Evolutionary conservation across 2,329 filamentous ascomycete genomes (phyloP).

Genomic region (Talaromyces islandicus): DNA sequence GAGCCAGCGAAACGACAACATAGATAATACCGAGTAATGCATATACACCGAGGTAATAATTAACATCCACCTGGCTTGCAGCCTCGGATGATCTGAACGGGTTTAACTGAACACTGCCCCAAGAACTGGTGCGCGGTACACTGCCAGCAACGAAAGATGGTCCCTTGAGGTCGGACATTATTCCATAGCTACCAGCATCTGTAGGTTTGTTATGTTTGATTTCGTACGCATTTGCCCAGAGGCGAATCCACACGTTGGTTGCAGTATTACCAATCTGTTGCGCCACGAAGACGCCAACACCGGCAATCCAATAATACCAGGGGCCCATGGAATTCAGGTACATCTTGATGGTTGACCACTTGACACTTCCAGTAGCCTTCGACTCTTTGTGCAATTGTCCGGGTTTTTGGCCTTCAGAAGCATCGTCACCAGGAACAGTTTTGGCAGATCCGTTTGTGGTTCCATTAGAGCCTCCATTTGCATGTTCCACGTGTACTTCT

Average conservation of each 20-base stretch:
- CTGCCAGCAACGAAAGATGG: constrained; percentile 32
- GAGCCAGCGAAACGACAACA: constrained; percentile 71
- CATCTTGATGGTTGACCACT: constrained; percentile 76
- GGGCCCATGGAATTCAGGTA: constrained; percentile 90
- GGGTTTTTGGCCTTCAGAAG: constrained; percentile 37
- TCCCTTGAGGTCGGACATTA: constrained; percentile 28
- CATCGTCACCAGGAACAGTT: constrained; percentile 26
- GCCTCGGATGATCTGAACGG: constrained; percentile 13
- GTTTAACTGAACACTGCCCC: constrained; percentile 23
- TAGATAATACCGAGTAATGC: constrained; percentile 72
- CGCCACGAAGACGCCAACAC: constrained; percentile 65
- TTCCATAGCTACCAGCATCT: constrained; percentile 37
- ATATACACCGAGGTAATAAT: constrained; percentile 80
- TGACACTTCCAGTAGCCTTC: constrained; percentile 81
- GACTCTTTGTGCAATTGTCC: constrained; percentile 57
- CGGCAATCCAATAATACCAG: constrained; percentile 89
- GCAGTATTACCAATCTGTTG: constrained; percentile 83
- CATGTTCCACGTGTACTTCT: constrained; percentile 52
- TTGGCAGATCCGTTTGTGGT: constrained; percentile 39
- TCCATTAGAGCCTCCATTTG: constrained; percentile 44
- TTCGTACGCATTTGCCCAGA: constrained; percentile 90
- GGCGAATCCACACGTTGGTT: constrained; percentile 88
- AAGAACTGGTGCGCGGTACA: constrained; percentile 28
- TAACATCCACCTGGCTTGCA: constrained; percentile 60
- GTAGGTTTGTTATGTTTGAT: constrained; percentile 33